Conservation (phyloP, 2,329 filamentous ascomycete species). For the Alternaria novae-zelandiae region DNA sequence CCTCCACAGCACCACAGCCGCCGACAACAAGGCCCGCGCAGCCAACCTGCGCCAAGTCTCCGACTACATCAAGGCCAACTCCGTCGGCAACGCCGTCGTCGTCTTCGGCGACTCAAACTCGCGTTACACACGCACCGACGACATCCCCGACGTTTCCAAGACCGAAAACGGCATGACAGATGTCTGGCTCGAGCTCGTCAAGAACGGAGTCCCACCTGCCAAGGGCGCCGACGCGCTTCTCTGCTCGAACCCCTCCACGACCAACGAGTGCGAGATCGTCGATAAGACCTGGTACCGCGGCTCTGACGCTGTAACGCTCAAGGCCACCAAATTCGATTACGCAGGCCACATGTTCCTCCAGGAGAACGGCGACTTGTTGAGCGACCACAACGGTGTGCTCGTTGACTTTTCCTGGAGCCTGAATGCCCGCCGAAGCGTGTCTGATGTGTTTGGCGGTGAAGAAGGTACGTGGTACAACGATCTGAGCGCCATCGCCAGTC, state of each 20-base stretch:
- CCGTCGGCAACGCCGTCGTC: slow-evolving; percentile 66
- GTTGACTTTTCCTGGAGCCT: slow-evolving; percentile 55
- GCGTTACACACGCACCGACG: slow-evolving; percentile 64
- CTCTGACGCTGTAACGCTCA: slow-evolving; percentile 55
- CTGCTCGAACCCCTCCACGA: slow-evolving; percentile 65
- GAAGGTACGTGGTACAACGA: slow-evolving; percentile 65
- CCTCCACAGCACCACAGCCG: slow-evolving; percentile 50
- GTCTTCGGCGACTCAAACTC: slow-evolving; percentile 71
- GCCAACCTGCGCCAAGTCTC: slow-evolving; percentile 66
- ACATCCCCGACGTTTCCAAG: slow-evolving; percentile 61
- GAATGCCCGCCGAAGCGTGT: slow-evolving; percentile 20
- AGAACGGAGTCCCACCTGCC: slow-evolving; percentile 24
- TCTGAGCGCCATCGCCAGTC: slow-evolving; percentile 48
- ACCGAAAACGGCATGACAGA: slow-evolving; percentile 62
- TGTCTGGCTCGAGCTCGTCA: slow-evolving; percentile 64
- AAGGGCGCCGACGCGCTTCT: slow-evolving; percentile 42
- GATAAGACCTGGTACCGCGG: slow-evolving; percentile 71
- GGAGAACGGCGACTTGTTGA: slow-evolving; percentile 62
- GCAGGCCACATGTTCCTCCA: slow-evolving; percentile 64
- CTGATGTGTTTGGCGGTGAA: slow-evolving; percentile 57
- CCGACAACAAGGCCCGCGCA: slow-evolving; percentile 63
- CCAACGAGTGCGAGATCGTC: slow-evolving; percentile 66
- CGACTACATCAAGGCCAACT: slow-evolving; percentile 63
- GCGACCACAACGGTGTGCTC: slow-evolving; percentile 70
- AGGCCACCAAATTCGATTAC: slow-evolving; percentile 62